Percentiles rank a stretch among this genome's conserved stretches.
phyloP scores from a whole-genome alignment of 441 rosid genomes.

The Syzygium malaccense region DNA sequence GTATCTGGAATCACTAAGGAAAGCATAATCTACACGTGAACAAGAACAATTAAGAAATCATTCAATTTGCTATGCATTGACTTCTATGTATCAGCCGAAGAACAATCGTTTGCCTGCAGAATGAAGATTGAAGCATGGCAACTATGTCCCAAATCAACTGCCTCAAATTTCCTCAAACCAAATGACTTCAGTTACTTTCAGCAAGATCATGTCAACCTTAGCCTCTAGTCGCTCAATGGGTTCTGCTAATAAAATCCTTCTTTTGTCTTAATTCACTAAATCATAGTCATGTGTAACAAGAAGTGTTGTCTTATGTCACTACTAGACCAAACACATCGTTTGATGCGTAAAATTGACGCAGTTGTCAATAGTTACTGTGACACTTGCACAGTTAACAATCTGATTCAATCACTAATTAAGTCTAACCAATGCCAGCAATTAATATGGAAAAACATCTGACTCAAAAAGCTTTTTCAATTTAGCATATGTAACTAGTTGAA shows the following conservation, averaged over 20 bases:
- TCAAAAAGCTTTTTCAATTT: background rate
- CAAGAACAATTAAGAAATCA: background rate
- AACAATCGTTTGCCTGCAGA: background rate
- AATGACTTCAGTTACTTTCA: background rate
- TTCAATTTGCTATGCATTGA: background rate
- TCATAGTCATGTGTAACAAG: background rate
- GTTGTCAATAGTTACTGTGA: background rate
- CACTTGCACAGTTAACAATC: background rate
- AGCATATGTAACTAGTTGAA: background rate
- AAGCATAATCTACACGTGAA: background rate
- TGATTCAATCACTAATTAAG: background rate
- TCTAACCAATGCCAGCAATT: background rate
- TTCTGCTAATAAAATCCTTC: background rate
- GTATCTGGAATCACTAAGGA: slow-evolving; percentile 55
- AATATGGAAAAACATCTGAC: background rate
- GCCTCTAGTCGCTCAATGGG: background rate
- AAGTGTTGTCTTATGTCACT: background rate
- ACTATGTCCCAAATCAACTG: background rate
- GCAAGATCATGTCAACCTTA: background rate
- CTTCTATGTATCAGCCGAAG: background rate
- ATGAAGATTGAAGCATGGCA: background rate
- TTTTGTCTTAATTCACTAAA: background rate
- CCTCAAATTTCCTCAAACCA: background rate
- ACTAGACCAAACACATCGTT: background rate
- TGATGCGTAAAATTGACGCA: background rate